Conservation (phyloP, 2,329 filamentous ascomycete species). For the Clathrospora elynae region DNA sequence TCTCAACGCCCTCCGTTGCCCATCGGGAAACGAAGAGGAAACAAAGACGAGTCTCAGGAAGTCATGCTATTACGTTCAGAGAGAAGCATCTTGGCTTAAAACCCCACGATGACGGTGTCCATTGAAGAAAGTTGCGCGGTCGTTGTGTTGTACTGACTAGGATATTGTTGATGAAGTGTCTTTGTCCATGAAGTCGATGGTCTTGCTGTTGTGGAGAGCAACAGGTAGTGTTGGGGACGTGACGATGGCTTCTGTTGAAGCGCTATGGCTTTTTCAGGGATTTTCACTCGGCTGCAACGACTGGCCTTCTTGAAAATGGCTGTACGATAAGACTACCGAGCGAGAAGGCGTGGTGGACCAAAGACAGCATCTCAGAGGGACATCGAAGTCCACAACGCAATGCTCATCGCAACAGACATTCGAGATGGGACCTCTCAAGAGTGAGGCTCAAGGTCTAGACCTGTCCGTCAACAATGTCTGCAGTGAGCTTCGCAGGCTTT, state of each 20-base stretch:
- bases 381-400: conserved; percentile 7
- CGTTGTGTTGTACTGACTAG: conserved; percentile 37
- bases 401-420: conserved; percentile 18
- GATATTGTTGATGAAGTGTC: conserved; percentile 18
- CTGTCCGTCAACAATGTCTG: conserved; percentile 40
- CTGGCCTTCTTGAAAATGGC: conserved; percentile 23
- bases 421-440: conserved; percentile 46
- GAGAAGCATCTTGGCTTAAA: conserved; percentile 54
- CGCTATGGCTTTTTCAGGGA: conserved; percentile 16
- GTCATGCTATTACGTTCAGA: conserved; percentile 81
- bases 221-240: conserved; percentile 1
- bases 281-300: conserved; percentile 9
- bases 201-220: conserved; percentile 14
- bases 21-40: conserved; percentile 68
- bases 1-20: conserved; percentile 64
- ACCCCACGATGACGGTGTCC: conserved; percentile 22
- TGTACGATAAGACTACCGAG: conserved; percentile 6
- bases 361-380: conserved; percentile 15
- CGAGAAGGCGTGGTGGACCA: conserved; percentile 18
- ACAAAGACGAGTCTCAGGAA: conserved; percentile 94
- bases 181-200: conserved; percentile 21
- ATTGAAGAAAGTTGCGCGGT: conserved; percentile 19
- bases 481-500: conserved; percentile 16
- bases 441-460: conserved; percentile 51
- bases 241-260: conserved; percentile 24